Conservation (phyloP, 2,329 filamentous ascomycete genomes). For the Penicillium sp. region DNA sequence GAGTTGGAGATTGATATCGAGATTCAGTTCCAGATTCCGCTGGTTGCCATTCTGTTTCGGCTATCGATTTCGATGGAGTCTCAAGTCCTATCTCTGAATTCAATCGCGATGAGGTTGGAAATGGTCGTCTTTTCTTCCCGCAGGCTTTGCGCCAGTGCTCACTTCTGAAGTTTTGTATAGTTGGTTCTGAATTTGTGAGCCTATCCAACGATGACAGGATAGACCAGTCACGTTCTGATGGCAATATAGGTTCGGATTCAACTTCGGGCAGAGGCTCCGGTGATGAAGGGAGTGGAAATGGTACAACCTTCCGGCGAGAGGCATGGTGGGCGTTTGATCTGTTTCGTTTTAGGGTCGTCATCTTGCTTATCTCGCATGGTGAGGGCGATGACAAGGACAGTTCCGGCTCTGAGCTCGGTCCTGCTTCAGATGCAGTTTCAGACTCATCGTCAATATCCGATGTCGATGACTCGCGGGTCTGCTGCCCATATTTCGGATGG, state of each 20-base stretch:
- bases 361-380: no score
- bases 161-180: background rate
- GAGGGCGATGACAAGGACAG: background rate
- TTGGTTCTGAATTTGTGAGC: background rate
- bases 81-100: background rate
- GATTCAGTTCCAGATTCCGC: background rate
- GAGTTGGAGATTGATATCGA: background rate
- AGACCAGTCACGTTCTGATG: background rate
- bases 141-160: background rate
- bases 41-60: background rate
- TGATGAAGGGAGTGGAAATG: background rate
- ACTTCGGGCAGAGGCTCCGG: no score
- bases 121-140: background rate
- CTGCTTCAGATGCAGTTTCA: background rate
- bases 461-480: no score
- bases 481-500: background rate
- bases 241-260: background rate
- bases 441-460: background rate
- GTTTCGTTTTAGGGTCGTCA: background rate
- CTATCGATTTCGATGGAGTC: background rate
- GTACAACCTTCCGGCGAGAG: background rate
- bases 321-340: background rate
- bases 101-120: background rate
- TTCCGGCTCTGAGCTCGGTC: background rate
- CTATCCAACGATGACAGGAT: background rate